Conservation (phyloP, 257 asterid genomes). For the Echites panduratus region DNA sequence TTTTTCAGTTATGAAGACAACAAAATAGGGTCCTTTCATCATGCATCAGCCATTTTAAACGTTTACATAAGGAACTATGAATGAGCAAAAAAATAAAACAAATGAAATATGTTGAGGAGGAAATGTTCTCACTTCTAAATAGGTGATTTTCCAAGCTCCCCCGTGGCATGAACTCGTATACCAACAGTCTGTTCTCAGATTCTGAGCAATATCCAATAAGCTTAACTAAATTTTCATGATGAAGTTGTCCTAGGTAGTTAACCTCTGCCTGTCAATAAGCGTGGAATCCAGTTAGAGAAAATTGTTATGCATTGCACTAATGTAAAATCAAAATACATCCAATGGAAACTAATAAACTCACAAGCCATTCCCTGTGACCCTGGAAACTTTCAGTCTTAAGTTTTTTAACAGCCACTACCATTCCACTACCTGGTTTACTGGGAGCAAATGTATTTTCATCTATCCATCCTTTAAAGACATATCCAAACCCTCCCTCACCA, state of each 20-base stretch:
- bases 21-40: not conserved
- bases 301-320: not conserved
- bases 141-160: conserved; percentile 82
- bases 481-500: conserved; percentile 83
- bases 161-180: conserved; percentile 64
- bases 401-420: conserved; percentile 66
- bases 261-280: conserved; percentile 49
- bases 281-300: conserved; percentile 2
- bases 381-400: conserved; percentile 55
- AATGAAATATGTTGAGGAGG: not conserved
- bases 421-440: conserved; percentile 55
- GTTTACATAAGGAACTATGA: not conserved
- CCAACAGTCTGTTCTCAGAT: conserved; percentile 50
- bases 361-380: conserved; percentile 87
- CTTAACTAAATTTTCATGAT: conserved; percentile 60
- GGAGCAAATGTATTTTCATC: conserved; percentile 45
- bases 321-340: not conserved
- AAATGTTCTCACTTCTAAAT: conserved; percentile 41
- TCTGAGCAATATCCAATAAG: conserved; percentile 71
- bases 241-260: conserved; percentile 54
- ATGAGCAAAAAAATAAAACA: not conserved
- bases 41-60: not conserved
- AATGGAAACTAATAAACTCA: conserved; percentile 21
- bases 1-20: not conserved
- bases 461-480: conserved; percentile 76